phyloP scores from a whole-genome alignment of 352 stramenopile species.

The Pythium diclinum region DNA sequence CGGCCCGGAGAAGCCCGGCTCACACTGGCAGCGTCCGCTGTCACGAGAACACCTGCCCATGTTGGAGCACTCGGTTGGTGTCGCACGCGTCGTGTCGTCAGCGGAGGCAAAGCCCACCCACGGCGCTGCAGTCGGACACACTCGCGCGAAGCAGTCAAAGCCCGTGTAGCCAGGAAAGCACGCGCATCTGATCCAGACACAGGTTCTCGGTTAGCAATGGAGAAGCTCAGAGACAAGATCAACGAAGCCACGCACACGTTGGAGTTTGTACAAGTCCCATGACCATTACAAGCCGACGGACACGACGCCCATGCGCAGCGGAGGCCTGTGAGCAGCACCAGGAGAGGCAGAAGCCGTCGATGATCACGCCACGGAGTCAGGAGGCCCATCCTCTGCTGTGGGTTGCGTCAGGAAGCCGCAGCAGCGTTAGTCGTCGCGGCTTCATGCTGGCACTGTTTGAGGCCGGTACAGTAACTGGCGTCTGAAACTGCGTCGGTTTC shows the following conservation, averaged over 20 bases:
- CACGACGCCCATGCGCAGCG: conserved; percentile 27
- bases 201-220: background rate
- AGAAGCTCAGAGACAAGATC: background rate
- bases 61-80: conserved; percentile 61
- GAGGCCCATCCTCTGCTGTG: background rate
- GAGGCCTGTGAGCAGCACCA: background rate
- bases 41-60: conserved; percentile 72
- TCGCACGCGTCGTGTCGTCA: conserved; percentile 40
- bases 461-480: background rate
- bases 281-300: conserved; percentile 64
- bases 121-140: conserved; percentile 65
- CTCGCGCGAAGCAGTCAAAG: conserved; percentile 80
- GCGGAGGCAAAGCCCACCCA: conserved; percentile 56
- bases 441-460: background rate
- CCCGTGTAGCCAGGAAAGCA: conserved; percentile 86
- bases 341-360: background rate
- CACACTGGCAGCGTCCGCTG: conserved; percentile 77
- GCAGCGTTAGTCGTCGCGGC: background rate
- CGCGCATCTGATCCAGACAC: conserved; percentile 48
- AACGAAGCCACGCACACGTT: conserved; percentile 42
- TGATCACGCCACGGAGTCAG: background rate
- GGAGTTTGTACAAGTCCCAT: conserved; percentile 46
- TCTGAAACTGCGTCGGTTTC: background rate
- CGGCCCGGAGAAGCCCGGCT: conserved; percentile 61
- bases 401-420: background rate